Base-by-base conservation (phyloP, 805 yeast species). In the Aciculoconidium aculeatum region DNA sequence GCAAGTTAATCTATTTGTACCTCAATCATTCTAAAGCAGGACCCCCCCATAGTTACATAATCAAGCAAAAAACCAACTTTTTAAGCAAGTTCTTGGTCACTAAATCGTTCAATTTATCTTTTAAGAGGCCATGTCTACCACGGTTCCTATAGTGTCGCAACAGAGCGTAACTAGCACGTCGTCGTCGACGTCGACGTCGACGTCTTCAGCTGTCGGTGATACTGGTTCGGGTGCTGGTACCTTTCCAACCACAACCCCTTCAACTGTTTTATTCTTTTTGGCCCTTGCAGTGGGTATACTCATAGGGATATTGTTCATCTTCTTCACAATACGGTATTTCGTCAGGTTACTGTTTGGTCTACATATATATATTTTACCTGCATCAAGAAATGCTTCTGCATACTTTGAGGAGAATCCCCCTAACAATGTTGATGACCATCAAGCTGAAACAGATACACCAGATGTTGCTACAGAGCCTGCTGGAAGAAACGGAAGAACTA, bases 211-310 rank as follows among this genome's bases (percentile, higher is more conserved):
- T n/a, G 12, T 25, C 17, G 12, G 22, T n/a, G 11, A 13, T 14
- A 5, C 8, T n/a, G 10, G 15, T 23, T 14, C 25, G 12, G 25
- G 20, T 9, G 21, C 11, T 17, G 28, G 33, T 13, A 18, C 23
- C 10, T 31, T 31, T 21, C 20, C 19, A n/a, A 16, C 30, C 7
- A 26, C 34, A 15, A 61, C 70, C 19, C 82, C 83, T 1, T 72
- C 82, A 1, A 75, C 81, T 1, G 75, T 76, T 19, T 54, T 78
- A 17, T 78, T 78, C 51, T 75, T 76, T 51, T 53, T 78, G 8
- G 82, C 84, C 1, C 60, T 78, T 19, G 71, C 78, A 1, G 72
- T 76, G 9, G 84, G 83, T 3, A 68, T 75, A 8, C 45, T 68
- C 13, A 75, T 77, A 21, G 81, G 82, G 4, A 12, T 62, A 0